Conservation (phyloP, 208 protist species). For the Wallacemonas sp. region DNA sequence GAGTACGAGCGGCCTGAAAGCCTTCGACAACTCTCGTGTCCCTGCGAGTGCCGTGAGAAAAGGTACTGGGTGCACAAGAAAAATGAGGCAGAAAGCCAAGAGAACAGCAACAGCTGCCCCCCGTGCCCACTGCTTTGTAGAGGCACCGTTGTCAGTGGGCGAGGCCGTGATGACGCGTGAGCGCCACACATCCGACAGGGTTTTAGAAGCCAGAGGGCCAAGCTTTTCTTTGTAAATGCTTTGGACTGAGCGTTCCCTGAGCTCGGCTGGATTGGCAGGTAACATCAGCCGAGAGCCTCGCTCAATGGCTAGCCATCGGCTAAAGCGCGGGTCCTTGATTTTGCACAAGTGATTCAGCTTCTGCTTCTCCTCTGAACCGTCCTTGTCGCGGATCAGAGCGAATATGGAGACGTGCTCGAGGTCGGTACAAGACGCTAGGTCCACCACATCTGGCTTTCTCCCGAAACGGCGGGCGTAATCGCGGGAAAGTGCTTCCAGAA, state of each 20-base stretch:
- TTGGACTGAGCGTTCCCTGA: conserved; percentile 2
- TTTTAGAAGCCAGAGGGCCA: conserved; percentile 18
- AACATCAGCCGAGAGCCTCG: conserved; percentile 26
- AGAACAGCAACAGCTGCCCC: neutral
- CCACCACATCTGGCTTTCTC: conserved; percentile 17
- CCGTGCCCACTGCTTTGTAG: neutral
- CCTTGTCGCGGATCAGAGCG: conserved; percentile 2
- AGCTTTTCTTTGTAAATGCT: conserved; percentile 9
- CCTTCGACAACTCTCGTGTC: neutral
- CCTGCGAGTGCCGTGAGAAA: conserved; percentile 1
- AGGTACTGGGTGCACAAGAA: conserved; percentile 6
- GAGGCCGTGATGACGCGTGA: neutral
- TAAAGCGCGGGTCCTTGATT: conserved; percentile 26
- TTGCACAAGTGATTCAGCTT: conserved; percentile 20
- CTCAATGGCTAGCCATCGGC: conserved; percentile 36
- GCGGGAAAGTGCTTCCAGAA: conserved; percentile 19
- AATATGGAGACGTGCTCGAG: conserved; percentile 41
- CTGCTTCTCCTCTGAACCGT: neutral
- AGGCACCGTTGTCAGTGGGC: neutral
- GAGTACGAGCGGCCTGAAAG: neutral
- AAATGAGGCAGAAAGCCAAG: conserved; percentile 2
- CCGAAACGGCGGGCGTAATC: conserved; percentile 18
- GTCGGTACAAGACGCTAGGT: conserved; percentile 29
- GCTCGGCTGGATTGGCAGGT: conserved; percentile 11
- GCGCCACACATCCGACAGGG: conserved; percentile 28